phyloP scores from a whole-genome alignment of 1,284 basidiomycete genomes.

The Polyporus tsugae region DNA sequence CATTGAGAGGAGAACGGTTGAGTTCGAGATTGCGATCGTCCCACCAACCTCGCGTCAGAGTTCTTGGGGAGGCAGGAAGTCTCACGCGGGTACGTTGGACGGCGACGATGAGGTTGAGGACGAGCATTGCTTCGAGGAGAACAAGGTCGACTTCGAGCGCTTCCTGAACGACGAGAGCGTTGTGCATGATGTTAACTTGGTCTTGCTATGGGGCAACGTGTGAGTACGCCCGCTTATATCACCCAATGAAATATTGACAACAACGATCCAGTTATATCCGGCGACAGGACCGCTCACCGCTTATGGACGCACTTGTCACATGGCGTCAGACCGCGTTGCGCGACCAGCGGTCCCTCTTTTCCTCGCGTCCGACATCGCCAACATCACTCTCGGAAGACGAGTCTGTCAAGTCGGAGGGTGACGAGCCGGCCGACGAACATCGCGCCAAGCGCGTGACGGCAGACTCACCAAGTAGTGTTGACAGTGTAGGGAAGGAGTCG shows the following conservation, averaged over 20 bases:
- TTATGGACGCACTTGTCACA: conserved; percentile 69
- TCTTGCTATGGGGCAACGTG: conserved; percentile 74
- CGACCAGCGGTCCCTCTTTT: conserved; percentile 39
- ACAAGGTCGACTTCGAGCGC: conserved; percentile 60
- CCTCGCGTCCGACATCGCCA: conserved; percentile 44
- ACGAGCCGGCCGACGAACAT: conserved; percentile 44
- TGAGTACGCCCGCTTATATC: conserved; percentile 43
- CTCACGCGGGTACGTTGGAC: conserved; percentile 43
- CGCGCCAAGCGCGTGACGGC: conserved; percentile 28
- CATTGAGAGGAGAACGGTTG: conserved; percentile 61
- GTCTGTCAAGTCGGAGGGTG: conserved; percentile 37
- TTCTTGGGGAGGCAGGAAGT: conserved; percentile 32
- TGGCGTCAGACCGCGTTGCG: conserved; percentile 64
- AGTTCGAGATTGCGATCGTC: conserved; percentile 71
- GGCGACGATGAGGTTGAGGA: conserved; percentile 58
- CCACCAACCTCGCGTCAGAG: conserved; percentile 25
- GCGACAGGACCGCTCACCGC: conserved; percentile 64
- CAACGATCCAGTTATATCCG: conserved; percentile 62
- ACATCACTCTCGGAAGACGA: conserved; percentile 39
- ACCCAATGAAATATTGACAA: not conserved
- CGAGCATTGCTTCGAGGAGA: conserved; percentile 59
- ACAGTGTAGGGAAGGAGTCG: conserved; percentile 45
- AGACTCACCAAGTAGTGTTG: conserved; percentile 20
- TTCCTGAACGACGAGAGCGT: conserved; percentile 65
- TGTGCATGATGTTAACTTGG: conserved; percentile 63